phyloP scores from a whole-genome alignment of 768 basidiomycete species.

The Auriscalpium orientale region DNA sequence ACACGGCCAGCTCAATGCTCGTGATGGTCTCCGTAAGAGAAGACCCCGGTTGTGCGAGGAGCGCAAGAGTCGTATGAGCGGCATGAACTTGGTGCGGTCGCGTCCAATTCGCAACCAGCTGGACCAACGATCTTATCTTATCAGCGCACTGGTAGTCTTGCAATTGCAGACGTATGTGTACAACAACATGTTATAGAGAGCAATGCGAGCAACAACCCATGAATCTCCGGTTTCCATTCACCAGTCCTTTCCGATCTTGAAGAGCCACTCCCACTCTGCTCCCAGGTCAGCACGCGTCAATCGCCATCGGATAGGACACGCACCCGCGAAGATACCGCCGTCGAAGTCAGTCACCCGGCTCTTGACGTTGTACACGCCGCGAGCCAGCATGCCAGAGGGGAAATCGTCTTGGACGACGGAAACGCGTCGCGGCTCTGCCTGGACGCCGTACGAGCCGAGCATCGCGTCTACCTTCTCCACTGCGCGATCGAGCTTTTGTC shows the following conservation, averaged over 20 bases:
- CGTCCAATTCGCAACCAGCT: too few relatives aligned
- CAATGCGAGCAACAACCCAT: too few relatives aligned
- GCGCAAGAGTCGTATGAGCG: too few relatives aligned
- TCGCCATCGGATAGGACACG: constrained; percentile 13
- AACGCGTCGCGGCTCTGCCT: constrained; percentile 60
- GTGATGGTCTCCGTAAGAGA: too few relatives aligned
- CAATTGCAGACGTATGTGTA: too few relatives aligned
- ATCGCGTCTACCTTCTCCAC: constrained; percentile 92
- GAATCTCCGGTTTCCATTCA: constrained; percentile 22
- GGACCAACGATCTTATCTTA: too few relatives aligned
- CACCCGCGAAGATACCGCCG: constrained; percentile 69
- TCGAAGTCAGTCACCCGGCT: constrained; percentile 90
- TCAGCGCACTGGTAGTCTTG: too few relatives aligned
- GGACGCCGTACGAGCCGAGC: constrained; percentile 91
- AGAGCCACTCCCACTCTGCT: constrained; percentile 79
- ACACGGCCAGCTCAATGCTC: too few relatives aligned
- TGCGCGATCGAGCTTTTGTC: constrained; percentile 22
- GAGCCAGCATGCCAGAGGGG: constrained; percentile 77
- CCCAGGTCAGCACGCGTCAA: too few relatives aligned
- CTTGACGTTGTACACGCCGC: constrained; percentile 67
- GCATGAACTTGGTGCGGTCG: too few relatives aligned
- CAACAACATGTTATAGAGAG: too few relatives aligned
- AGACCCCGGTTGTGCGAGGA: too few relatives aligned
- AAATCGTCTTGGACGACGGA: constrained; percentile 63
- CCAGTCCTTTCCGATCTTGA: constrained; percentile 94